Evolutionary conservation across 2,329 filamentous ascomycete genomes (phyloP), one percentile per base, ranked within the genome.

Genomic region (Epichloe festucae): DNA sequence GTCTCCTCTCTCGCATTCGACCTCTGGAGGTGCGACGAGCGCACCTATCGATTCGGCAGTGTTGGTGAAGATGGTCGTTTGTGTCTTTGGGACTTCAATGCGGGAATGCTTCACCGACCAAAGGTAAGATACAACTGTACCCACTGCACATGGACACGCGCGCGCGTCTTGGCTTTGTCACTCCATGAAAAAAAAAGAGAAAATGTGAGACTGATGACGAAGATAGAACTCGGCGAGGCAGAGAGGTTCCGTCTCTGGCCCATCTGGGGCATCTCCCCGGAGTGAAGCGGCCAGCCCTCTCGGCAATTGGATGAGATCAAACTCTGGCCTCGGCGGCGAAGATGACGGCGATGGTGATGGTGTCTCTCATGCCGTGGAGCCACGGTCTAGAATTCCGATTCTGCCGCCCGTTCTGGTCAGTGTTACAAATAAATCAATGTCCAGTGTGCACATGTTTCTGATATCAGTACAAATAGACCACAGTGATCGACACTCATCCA

Each of bases 21-120:
- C 65, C 89, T 89, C 0, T 98, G 93, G 93, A 80, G 90, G 56
- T 98, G 93, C 63, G 93, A 98, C 63, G 89, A 95, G 64, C 82
- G 86, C 59, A 97, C 89, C 60, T 98, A 98, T 68, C 81, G 93
- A 1, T 95, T 98, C 61, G 93, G 93, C 34, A 95, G 89, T 61
- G 91, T 98, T 1, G 93, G 91, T 14, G 91, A 97, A 64, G 93
- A 98, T 65, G 88, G 90, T 60, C 78, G 89, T 52, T 73, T 98
- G 17, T 80, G 95, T 53, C 73, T 98, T 12, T 98, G 93, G 93
- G 93, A 98, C 71, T 98, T 98, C 65, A 95, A 85, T 58, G 89
- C 95, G 42, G 89, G 89, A 59, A 97, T 97, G 91, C 75, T 98
- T 60, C 87, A 94, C 67, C 79, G 90, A 54, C 91, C 93, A 19